Evolutionary conservation across 108 stramenopile species (phyloP), one percentile per base, ranked within the genome.

Genomic region (Parietichytrium sp.): DNA sequence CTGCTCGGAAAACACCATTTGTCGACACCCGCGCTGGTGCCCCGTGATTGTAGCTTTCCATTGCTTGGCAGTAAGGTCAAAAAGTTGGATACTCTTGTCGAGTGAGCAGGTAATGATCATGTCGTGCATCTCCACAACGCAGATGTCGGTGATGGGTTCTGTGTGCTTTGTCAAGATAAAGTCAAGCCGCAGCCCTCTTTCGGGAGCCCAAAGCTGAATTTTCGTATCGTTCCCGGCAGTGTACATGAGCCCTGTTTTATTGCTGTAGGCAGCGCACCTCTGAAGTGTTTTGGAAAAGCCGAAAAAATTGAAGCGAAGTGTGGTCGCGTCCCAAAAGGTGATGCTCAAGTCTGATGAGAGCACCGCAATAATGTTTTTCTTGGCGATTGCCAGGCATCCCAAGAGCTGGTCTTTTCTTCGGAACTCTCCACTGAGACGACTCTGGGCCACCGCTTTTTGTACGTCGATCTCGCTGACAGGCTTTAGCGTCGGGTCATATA

Each of bases 121-220:
- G n/a, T 38, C 29, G n/a, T n/a, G n/a, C n/a, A n/a, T n/a, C 18
- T 20, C 36, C 30, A 72, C 38, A 31, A 42, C 55, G 8, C 33
- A 20, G 18, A 72, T 72, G 42, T 72, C 55, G 8, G 55, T 72
- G 55, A 72, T 72, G 55, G 55, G 36, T 31, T 72, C 55, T 18
- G 33, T 18, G 38, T 72, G 55, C 8, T 38, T 30, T 4, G 55
- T 72, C 18, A 42, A n/a, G 38, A 72, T 72, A 18, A 30, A 42
- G 20, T 72, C 55, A 8, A 23, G 33, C 36, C 55, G 55, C 13
- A 23, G 36, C 4, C 55, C 55, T 38, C 42, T 72, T 72, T 72
- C 55, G 7, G 55, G 55, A 18, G 42, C 6, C 55, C 55, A 72
- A 16, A 72, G 36, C 4, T 72, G 55, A 4, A 72, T 18, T 18